These are phyloP conservation scores for Gossypium lobatum DNA, from an alignment of 441 rosid species.

Conservation along the genomic window DNA sequence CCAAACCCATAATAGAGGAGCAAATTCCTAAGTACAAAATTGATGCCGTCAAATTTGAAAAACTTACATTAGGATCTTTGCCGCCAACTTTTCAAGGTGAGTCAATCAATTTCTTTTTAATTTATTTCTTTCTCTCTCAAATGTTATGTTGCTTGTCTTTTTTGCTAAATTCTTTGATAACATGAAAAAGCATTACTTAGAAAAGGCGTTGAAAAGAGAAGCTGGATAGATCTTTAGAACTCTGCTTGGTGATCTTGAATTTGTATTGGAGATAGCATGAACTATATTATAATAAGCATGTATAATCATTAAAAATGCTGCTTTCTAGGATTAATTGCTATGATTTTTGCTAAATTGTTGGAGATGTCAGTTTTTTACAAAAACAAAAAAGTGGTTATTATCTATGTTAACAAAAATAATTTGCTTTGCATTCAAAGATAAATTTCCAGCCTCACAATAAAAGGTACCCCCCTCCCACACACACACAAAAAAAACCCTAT, in stretches of 20 bases:
- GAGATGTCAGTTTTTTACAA: neutral
- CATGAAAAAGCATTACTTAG: neutral
- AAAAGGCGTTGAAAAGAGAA: neutral
- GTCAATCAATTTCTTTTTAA: constrained; percentile 2
- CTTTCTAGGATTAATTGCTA: neutral
- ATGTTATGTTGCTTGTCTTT: neutral
- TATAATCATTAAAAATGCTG: neutral
- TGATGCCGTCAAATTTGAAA: constrained; percentile 81
- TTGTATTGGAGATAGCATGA: neutral
- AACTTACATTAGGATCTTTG: constrained; percentile 75
- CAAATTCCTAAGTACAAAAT: constrained; percentile 93
- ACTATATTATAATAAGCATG: neutral
- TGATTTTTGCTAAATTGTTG: neutral
- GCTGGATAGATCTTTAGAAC: neutral
- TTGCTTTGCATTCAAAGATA: neutral
- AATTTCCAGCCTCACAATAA: neutral
- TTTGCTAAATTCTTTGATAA: too few relatives aligned
- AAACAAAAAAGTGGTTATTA: neutral
- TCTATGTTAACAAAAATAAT: neutral
- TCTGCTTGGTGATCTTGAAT: neutral
- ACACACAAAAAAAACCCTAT: neutral
- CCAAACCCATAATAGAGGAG: constrained; percentile 80
- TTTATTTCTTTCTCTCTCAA: neutral
- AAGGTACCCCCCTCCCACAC: neutral
- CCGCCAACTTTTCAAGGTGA: constrained; percentile 90